Base-by-base conservation (phyloP, 1,139 yeast genomes). In the Pichia sp. region DNA sequence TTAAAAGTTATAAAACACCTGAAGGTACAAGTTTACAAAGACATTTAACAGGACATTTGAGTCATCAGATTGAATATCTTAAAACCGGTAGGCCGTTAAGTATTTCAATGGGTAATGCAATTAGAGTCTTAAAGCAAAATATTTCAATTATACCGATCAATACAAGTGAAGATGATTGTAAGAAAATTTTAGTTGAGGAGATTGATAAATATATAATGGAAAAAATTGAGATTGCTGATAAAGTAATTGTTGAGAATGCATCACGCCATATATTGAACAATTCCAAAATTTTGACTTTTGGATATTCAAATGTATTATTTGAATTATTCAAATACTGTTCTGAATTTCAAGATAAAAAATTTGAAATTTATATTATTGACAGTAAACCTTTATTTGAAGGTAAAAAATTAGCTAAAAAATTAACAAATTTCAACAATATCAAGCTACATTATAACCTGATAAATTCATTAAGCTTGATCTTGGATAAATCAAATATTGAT, bases 351-450 rank as follows among this genome's bases (percentile, higher is more conserved):
- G 71, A 74, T 37, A 86, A 84, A 56, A 68, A 68, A 36, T 86
- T 93, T 63, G 76, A 79, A 45, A 85, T 93, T 43, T 78, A 88
- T 37, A 82, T 91, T 32, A 94, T 89, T 36, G 98, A 93, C 61
- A 84, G 96, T n/a, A 77, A 95, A 54, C 98, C 99, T 4, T 68
- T 91, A 43, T 91, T 86, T 57, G 99, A 93, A 63, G 99, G 98
- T 41, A 84, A 84, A 56, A 76, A 71, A 47, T 67, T 88, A 54
- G 83, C 91, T 10, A 69, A 71, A 37, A 69, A 71, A 36, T 70
- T 93, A 46, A 73, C 85, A 4, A 62, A 63, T 5, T 66, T 67
- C 12, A 82, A 80, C 3, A 58, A 58, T 38, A 66, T 84, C 28
- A 77, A 77, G 46, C 75, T 79, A 33, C 77, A 82, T 38, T 93